Percentiles rank a stretch among this genome's conserved stretches.
Conservation (phyloP, 1,284 basidiomycete species). For the Microbotryum violaceum region DNA sequence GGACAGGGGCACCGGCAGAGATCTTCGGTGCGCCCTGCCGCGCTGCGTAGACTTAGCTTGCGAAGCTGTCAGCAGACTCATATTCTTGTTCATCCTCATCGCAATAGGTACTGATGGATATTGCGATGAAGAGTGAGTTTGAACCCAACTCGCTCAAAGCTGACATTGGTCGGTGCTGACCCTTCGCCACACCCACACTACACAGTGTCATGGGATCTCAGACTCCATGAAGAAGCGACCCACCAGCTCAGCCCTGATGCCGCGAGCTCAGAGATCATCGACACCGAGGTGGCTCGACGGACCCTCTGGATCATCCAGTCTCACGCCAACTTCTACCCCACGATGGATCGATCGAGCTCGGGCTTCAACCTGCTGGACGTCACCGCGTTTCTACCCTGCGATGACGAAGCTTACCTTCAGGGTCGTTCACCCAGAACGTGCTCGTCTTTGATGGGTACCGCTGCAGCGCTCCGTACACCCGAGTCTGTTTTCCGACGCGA, state of each 20-base stretch:
- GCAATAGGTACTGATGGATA: neutral
- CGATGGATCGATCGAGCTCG: neutral
- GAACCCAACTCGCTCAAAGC: too few relatives aligned
- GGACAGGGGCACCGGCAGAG: neutral
- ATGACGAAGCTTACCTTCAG: neutral
- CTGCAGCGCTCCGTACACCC: neutral
- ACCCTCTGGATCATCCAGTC: neutral
- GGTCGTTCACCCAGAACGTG: neutral
- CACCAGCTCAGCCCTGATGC: neutral
- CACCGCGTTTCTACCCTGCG: neutral
- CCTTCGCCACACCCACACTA: too few relatives aligned
- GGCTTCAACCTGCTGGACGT: neutral
- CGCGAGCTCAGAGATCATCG: neutral
- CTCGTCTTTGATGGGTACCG: neutral
- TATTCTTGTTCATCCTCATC: neutral
- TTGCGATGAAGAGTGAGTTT: neutral
- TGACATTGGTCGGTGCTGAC: too few relatives aligned
- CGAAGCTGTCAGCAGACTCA: too few relatives aligned
- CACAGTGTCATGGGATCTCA: neutral
- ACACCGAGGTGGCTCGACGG: neutral
- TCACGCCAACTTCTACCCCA: neutral
- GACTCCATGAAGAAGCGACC: neutral
- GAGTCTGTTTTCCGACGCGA: neutral
- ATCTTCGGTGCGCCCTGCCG: neutral
- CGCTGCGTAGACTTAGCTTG: neutral